Conservation (phyloP, 768 basidiomycete species). For the Leucogyrophana mollusca region DNA sequence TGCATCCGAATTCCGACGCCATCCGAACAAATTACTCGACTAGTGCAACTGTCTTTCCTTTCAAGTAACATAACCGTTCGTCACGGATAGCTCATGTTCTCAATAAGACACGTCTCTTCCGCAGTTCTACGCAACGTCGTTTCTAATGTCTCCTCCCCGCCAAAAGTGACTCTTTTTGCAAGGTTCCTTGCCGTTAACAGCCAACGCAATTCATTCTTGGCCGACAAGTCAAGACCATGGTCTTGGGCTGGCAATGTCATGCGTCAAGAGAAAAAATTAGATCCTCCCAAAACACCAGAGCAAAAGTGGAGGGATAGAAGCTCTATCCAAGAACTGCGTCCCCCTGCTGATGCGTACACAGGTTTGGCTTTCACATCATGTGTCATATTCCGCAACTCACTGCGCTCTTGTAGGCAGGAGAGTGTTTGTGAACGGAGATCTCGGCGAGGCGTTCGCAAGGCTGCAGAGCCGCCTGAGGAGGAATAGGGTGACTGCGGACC, state of each 20-base stretch:
- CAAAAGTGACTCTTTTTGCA: too few relatives aligned
- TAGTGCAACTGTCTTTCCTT: too few relatives aligned
- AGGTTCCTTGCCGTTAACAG: too few relatives aligned
- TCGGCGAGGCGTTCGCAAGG: conserved; percentile 45
- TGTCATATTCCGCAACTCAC: conserved; percentile 5
- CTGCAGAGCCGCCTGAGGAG: conserved; percentile 50
- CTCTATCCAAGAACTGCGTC: conserved; percentile 19
- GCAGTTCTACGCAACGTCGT: too few relatives aligned
- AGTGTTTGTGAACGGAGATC: conserved; percentile 45
- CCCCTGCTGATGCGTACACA: conserved; percentile 52
- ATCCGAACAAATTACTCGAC: conserved; percentile 7
- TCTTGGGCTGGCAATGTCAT: too few relatives aligned
- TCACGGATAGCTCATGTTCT: too few relatives aligned
- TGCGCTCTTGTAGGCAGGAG: conserved; percentile 52
- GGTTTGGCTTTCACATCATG: conserved; percentile 36
- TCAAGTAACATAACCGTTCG: too few relatives aligned
- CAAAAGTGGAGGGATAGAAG: conserved; percentile 34
- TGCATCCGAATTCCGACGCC: conserved; percentile 10
- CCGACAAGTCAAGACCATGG: too few relatives aligned
- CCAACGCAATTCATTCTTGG: too few relatives aligned
- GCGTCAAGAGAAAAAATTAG: conserved; percentile 8
- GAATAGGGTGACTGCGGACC: conserved; percentile 55
- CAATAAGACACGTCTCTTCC: too few relatives aligned
- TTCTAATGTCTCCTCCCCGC: too few relatives aligned
- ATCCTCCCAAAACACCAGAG: conserved; percentile 27